Conservation (phyloP, 139 green algal genomes). For the Mesotaenium endlicherianum region DNA sequence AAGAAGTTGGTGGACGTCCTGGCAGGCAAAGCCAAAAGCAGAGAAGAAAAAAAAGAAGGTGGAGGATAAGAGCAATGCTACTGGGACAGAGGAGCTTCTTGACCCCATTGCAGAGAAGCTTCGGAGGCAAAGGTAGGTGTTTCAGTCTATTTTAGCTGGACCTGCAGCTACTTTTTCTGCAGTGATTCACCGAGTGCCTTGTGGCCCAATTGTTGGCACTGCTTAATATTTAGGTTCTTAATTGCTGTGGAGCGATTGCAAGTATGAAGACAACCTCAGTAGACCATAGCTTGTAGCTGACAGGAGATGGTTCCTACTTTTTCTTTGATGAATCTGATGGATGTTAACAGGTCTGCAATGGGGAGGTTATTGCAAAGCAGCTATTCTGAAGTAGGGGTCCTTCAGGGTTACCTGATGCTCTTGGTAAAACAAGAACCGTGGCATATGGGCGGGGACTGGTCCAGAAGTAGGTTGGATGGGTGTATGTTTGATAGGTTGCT, state of each 20-base stretch:
- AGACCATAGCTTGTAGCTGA: background rate
- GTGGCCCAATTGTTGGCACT: background rate
- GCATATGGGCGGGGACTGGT: too few relatives aligned
- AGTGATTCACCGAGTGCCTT: background rate
- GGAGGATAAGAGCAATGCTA: background rate
- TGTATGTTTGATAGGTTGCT: too few relatives aligned
- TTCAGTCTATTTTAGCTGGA: too few relatives aligned
- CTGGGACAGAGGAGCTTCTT: background rate
- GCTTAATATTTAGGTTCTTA: background rate
- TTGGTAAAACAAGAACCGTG: too few relatives aligned
- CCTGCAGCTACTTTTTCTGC: too few relatives aligned
- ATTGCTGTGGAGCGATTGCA: background rate
- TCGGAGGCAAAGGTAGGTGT: slow-evolving; percentile 44
- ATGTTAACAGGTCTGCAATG: too few relatives aligned
- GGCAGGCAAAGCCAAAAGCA: slow-evolving; percentile 7
- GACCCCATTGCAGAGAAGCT: slow-evolving; percentile 48
- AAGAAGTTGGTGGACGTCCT: too few relatives aligned
- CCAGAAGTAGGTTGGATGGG: too few relatives aligned
- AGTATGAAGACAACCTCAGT: background rate
- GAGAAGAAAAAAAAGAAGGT: slow-evolving; percentile 26
- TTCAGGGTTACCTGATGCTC: too few relatives aligned
- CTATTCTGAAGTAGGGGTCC: too few relatives aligned
- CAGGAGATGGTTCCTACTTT: background rate
- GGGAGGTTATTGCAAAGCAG: too few relatives aligned
- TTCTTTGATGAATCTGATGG: too few relatives aligned